A percentile compares a stretch with the other conserved stretches of the same genome.
Evolutionary conservation across 2,329 filamentous ascomycete species (phyloP).

Genomic region (Ascochyta koolunga): DNA sequence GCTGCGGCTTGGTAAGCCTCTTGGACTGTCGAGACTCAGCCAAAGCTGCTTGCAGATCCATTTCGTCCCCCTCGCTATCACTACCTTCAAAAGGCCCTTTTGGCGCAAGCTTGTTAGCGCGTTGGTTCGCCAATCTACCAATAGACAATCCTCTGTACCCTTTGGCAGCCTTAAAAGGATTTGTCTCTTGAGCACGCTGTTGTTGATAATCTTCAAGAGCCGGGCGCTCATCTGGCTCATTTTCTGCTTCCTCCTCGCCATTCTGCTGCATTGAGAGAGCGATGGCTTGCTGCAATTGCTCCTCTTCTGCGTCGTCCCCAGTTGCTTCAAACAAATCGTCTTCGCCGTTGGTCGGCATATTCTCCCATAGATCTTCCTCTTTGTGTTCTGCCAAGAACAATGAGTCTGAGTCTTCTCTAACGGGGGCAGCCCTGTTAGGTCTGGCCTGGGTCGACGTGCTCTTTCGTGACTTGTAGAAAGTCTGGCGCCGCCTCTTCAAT

Average conservation of each 20-base stretch:
- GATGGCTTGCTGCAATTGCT: constrained; percentile 81
- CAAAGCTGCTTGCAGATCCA: constrained; percentile 79
- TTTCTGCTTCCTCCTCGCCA: constrained; percentile 61
- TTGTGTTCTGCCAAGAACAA: constrained; percentile 61
- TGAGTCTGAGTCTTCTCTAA: constrained; percentile 55
- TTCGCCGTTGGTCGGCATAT: constrained; percentile 52
- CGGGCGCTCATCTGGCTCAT: constrained; percentile 48
- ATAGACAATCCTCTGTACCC: constrained; percentile 62
- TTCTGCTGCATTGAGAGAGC: constrained; percentile 76
- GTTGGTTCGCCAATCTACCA: constrained; percentile 75
- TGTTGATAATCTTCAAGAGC: constrained; percentile 56
- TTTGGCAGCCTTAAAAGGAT: constrained; percentile 49
- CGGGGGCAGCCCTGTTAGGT: constrained; percentile 26
- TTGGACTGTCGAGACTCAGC: constrained; percentile 69
- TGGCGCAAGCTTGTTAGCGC: constrained; percentile 62
- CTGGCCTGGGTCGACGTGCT: constrained; percentile 20
- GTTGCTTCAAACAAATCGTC: constrained; percentile 64
- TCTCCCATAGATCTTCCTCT: constrained; percentile 51
- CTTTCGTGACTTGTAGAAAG: constrained; percentile 54
- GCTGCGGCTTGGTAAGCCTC: constrained; percentile 43
- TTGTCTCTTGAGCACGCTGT: constrained; percentile 50
- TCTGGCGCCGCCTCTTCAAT: constrained; percentile 53
- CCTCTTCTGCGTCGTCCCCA: constrained; percentile 64
- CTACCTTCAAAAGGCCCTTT: constrained; percentile 49
- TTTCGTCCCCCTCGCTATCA: constrained; percentile 72